Percentiles rank a stretch among this genome's conserved stretches.
phyloP scores from a whole-genome alignment of 345 rosid genomes.

The Eutrema yunnanense region DNA sequence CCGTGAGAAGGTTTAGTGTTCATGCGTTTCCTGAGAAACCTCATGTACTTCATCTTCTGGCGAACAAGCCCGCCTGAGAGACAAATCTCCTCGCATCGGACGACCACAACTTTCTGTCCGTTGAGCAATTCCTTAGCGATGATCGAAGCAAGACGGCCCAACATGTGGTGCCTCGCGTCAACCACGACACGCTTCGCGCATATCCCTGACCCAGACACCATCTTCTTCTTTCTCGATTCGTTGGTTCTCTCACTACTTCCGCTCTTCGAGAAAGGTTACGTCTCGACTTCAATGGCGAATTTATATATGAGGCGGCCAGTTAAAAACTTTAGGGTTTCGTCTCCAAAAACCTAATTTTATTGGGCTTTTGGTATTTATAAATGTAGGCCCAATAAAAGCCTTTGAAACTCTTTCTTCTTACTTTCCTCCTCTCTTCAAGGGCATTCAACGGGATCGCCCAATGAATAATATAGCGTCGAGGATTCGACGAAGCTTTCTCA shows the following conservation, averaged over 20 bases:
- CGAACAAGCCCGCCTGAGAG: constrained; percentile 77
- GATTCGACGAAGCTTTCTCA: constrained; percentile 50
- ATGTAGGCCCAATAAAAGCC: neutral
- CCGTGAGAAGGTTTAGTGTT: constrained; percentile 96
- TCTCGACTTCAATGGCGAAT: neutral
- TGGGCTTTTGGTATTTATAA: neutral
- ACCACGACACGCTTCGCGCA: constrained; percentile 68
- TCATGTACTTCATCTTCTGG: constrained; percentile 89
- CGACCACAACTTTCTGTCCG: constrained; percentile 76
- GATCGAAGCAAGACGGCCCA: constrained; percentile 61
- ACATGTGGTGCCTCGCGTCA: constrained; percentile 85
- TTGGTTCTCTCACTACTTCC: neutral
- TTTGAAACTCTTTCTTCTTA: neutral
- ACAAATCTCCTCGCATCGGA: constrained; percentile 87
- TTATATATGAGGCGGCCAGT: constrained; percentile 11
- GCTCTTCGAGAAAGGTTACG: neutral
- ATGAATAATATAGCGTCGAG: constrained; percentile 55
- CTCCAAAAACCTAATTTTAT: neutral
- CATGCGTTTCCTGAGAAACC: constrained; percentile 89
- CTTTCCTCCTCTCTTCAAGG: neutral
- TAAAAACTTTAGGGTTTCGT: constrained; percentile 5
- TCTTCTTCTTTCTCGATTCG: constrained; percentile 14
- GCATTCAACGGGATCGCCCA: neutral
- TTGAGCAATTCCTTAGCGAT: constrained; percentile 75
- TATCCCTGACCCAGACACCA: constrained; percentile 84